A percentile compares a stretch with the other conserved stretches of the same genome.
Conservation (phyloP, 495 filamentous ascomycete species). For the Talaromyces liani region DNA sequence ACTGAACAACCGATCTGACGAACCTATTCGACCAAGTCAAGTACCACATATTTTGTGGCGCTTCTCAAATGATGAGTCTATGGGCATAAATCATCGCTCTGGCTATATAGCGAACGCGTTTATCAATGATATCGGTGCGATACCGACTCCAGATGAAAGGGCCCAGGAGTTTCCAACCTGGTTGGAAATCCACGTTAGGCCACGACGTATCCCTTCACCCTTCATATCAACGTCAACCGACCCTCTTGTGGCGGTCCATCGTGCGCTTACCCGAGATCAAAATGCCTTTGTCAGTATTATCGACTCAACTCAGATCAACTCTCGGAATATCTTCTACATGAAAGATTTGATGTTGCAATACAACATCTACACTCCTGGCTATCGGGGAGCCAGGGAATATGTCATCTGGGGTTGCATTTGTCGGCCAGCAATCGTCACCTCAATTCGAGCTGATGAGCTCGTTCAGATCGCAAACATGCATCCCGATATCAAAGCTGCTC, state of each 20-base stretch:
- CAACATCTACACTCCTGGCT: constrained; percentile 12
- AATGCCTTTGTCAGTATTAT: constrained; percentile 24
- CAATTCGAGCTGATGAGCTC: constrained; percentile 17
- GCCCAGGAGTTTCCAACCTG: constrained; percentile 13
- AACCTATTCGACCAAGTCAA: background rate
- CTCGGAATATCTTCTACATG: constrained; percentile 18
- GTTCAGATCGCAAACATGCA: constrained; percentile 11
- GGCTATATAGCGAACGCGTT: constrained; percentile 22
- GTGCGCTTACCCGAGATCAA: constrained; percentile 18
- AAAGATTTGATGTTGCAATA: constrained; percentile 14
- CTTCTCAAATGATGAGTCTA: constrained; percentile 27
- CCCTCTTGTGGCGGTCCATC: constrained; percentile 26
- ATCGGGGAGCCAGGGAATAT: constrained; percentile 27
- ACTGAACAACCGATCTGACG: background rate
- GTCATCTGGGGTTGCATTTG: constrained; percentile 24
- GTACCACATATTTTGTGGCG: constrained; percentile 24
- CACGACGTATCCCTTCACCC: constrained; percentile 12
- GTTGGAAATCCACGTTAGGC: constrained; percentile 21
- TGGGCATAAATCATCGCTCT: constrained; percentile 23
- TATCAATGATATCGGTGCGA: background rate
- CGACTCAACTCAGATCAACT: constrained; percentile 20
- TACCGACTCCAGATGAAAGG: constrained; percentile 12
- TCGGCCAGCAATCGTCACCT: constrained; percentile 18
- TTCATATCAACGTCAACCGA: constrained; percentile 27
- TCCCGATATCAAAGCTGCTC: constrained; percentile 15